Conservation (phyloP, 345 rosid species). For the Diplotaxis tenuifolia region DNA sequence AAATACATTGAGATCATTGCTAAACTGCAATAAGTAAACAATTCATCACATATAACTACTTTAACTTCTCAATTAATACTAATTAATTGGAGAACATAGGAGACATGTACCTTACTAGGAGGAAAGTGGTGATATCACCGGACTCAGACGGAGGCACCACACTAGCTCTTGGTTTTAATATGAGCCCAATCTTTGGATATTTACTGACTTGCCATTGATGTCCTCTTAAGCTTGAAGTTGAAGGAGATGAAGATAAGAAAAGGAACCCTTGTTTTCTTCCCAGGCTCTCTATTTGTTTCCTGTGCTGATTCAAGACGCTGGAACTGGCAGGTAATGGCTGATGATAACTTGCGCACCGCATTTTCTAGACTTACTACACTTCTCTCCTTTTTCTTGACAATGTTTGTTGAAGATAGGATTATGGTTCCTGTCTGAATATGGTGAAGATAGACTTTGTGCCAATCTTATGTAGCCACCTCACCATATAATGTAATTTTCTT, state of each 20-base stretch:
- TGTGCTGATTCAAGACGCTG: background rate
- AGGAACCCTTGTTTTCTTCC: conserved; percentile 17
- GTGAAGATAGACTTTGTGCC: conserved; percentile 12
- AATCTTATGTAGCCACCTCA: conserved; percentile 10
- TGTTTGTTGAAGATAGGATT: background rate
- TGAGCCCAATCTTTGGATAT: background rate
- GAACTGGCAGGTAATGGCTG: background rate
- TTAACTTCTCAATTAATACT: background rate
- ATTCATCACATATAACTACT: background rate
- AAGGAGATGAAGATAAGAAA: conserved; percentile 8
- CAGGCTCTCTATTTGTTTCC: background rate
- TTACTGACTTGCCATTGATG: conserved; percentile 24
- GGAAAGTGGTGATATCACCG: conserved; percentile 35
- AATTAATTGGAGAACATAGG: background rate
- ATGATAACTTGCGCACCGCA: conserved; percentile 19
- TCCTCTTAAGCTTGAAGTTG: conserved; percentile 15
- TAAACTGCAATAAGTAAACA: conserved; percentile 19
- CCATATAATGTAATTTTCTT: background rate
- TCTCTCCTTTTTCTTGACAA: background rate
- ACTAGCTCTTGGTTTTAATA: conserved; percentile 16
- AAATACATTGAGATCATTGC: conserved; percentile 37
- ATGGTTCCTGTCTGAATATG: background rate
- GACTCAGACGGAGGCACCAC: conserved; percentile 37
- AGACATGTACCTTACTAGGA: conserved; percentile 23
- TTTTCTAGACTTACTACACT: conserved; percentile 6